Conservation (phyloP, 2,329 filamentous ascomycete genomes). For the Talaromyces amestolkiae region DNA sequence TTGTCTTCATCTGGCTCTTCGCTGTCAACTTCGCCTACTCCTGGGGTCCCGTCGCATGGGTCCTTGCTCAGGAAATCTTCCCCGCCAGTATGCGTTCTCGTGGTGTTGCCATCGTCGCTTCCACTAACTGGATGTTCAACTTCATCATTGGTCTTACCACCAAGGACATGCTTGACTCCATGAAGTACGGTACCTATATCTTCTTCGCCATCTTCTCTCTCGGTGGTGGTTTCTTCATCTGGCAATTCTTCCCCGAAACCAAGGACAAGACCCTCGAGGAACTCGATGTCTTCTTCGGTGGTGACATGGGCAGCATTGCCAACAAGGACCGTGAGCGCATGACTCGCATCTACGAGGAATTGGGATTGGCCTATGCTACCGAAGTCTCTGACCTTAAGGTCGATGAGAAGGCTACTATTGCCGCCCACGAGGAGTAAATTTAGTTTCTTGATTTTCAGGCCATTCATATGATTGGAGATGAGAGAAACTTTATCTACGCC, state of each 20-base stretch:
- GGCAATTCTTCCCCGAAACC: constrained; percentile 25
- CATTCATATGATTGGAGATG: background rate
- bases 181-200: constrained; percentile 39
- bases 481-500: background rate
- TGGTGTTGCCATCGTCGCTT: constrained; percentile 36
- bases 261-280: constrained; percentile 21
- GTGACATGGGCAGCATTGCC: constrained; percentile 19
- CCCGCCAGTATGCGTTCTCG: constrained; percentile 38
- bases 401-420: constrained; percentile 2
- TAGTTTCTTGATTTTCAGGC: background rate
- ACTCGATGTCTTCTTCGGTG: constrained; percentile 19
- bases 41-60: constrained; percentile 44
- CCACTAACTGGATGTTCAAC: constrained; percentile 41
- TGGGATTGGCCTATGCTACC: constrained; percentile 12
- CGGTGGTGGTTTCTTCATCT: constrained; percentile 23
- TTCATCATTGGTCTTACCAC: constrained; percentile 38
- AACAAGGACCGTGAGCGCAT: constrained; percentile 17
- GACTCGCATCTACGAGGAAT: constrained; percentile 18
- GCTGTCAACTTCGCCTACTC: constrained; percentile 38
- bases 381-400: constrained; percentile 16
- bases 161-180: constrained; percentile 33
- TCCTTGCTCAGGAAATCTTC: constrained; percentile 52
- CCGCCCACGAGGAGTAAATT: constrained; percentile 16
- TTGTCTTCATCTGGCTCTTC: constrained; percentile 62
- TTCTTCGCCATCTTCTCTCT: constrained; percentile 33